These are phyloP conservation scores for Chaetomium cochliodes DNA, from an alignment of 495 filamentous ascomycete species.

Conservation along the genomic window DNA sequence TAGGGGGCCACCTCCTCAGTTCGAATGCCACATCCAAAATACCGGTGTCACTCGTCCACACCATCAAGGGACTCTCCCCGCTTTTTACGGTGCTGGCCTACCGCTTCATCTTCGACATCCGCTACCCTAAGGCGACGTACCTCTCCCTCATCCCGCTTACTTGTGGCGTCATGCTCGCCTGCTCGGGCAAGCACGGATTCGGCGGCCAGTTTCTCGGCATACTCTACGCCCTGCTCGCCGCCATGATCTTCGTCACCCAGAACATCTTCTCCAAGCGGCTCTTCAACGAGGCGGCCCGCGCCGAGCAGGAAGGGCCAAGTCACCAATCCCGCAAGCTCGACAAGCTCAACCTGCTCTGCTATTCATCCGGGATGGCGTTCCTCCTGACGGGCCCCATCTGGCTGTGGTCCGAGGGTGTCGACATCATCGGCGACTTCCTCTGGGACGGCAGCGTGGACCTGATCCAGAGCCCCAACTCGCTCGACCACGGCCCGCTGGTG, in stretches of 20 bases:
- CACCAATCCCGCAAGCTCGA: constrained; percentile 72
- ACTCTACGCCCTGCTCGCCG: constrained; percentile 77
- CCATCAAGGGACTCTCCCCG: constrained; percentile 98
- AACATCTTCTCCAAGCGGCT: constrained; percentile 99
- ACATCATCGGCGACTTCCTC: constrained; percentile 70
- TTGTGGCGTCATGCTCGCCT: constrained; percentile 89
- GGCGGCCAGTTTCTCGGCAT: constrained; percentile 86
- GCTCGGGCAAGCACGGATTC: constrained; percentile 72
- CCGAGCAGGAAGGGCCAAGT: constrained; percentile 65
- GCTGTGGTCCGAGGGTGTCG: constrained; percentile 84
- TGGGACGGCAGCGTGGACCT: constrained; percentile 63
- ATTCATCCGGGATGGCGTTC: constrained; percentile 90
- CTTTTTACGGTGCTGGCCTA: constrained; percentile 95
- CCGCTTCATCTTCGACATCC: constrained; percentile 80
- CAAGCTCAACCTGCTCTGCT: constrained; percentile 95
- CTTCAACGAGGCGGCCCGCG: constrained; percentile 90
- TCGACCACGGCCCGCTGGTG: constrained; percentile 76
- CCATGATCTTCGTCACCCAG: constrained; percentile 94
- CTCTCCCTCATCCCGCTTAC: constrained; percentile 90
- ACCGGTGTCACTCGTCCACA: constrained; percentile 94
- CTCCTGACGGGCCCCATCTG: constrained; percentile 88
- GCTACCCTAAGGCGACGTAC: constrained; percentile 85
- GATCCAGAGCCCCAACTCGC: constrained; percentile 57
- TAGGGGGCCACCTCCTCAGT: constrained; percentile 88
- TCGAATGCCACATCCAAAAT: constrained; percentile 92